Evolutionary conservation across 768 basidiomycete genomes (phyloP).

Genomic region (Lentinula raphanica): DNA sequence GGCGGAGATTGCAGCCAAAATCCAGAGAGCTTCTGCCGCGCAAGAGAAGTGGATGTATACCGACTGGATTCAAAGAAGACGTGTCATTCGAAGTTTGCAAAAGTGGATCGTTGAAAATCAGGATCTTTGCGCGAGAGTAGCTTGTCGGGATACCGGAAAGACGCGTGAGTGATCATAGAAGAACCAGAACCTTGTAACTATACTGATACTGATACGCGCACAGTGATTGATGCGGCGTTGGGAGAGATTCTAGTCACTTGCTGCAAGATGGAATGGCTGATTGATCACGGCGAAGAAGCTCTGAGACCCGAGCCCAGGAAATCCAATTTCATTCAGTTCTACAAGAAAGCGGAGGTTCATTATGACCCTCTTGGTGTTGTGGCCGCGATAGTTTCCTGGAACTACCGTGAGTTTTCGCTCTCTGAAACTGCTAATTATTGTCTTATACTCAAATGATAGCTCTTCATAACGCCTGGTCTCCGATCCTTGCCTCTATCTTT

Average conservation of each 20-base stretch:
- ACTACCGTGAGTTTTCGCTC: constrained; percentile 58
- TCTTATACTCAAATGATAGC: constrained; percentile 38
- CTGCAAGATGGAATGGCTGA: constrained; percentile 89
- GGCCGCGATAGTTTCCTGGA: constrained; percentile 92
- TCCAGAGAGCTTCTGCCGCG: constrained; percentile 56
- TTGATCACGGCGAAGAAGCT: constrained; percentile 76
- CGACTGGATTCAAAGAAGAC: constrained; percentile 72
- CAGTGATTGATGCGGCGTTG: constrained; percentile 90
- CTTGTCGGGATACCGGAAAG: constrained; percentile 93
- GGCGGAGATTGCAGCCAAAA: constrained; percentile 69
- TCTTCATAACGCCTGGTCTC: constrained; percentile 90
- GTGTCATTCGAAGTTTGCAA: constrained; percentile 80
- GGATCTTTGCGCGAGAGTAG: constrained; percentile 78
- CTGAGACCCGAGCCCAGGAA: constrained; percentile 70
- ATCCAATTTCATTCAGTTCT: constrained; percentile 60
- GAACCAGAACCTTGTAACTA: neutral
- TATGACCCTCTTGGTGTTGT: constrained; percentile 94
- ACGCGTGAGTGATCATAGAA: constrained; percentile 53
- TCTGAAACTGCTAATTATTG: constrained; percentile 1
- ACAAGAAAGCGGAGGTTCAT: constrained; percentile 74
- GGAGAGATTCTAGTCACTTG: constrained; percentile 95
- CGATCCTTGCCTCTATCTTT: constrained; percentile 87
- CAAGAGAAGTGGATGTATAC: constrained; percentile 72
- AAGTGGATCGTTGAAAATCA: constrained; percentile 94
- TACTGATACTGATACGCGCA: neutral